These are phyloP conservation scores for Thinopyrum elongatum DNA, from an alignment of 176 grass and related monocot genomes.

Conservation along the genomic window DNA sequence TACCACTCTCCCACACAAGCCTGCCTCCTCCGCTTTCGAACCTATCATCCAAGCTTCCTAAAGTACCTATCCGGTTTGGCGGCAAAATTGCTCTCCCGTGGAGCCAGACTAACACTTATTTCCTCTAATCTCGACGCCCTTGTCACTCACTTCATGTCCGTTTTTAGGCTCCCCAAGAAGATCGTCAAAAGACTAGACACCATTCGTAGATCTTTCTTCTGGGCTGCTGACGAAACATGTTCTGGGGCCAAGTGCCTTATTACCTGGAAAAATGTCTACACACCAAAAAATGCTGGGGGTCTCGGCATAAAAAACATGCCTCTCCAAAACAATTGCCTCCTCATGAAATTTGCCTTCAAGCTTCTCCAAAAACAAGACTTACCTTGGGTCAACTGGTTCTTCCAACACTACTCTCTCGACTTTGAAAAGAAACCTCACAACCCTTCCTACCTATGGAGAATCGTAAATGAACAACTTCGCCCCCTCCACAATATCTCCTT, in stretches of 20 bases:
- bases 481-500: background rate
- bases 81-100: background rate
- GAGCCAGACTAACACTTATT: no score
- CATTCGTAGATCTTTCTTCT: background rate
- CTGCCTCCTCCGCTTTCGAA: background rate
- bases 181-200: no score
- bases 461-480: background rate
- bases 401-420: background rate
- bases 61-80: background rate
- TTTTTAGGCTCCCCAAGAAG: no score
- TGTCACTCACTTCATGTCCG: no score
- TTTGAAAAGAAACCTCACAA: no score
- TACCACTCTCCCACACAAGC: no score
- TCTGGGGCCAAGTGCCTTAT: background rate
- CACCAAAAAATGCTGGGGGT: background rate
- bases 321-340: background rate
- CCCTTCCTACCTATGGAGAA: no score
- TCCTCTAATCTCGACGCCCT: no score
- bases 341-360: background rate
- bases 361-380: background rate
- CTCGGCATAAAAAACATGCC: background rate
- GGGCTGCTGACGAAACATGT: background rate
- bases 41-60: background rate
- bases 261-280: background rate
- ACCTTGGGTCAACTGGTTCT: background rate